Evolutionary conservation across 805 yeast species (phyloP).

Genomic region (Yarrowia hollandica): DNA sequence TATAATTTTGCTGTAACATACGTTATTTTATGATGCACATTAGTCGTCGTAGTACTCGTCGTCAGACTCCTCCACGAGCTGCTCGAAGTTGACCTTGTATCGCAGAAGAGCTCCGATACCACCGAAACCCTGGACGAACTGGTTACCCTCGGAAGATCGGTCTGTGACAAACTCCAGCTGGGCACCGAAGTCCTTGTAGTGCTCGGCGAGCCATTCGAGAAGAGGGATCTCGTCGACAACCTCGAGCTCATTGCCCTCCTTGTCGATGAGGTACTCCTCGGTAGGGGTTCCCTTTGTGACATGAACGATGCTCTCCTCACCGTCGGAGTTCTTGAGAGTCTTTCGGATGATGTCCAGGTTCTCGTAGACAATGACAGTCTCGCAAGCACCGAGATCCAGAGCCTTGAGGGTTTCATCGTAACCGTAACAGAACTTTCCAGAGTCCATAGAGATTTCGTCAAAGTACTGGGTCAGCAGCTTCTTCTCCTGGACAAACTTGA

Average conservation of each 20-base stretch:
- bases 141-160: constrained; percentile 97
- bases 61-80: constrained; percentile 81
- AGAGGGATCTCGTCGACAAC: constrained; percentile 77
- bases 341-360: constrained; percentile 84
- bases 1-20: constrained; percentile 5
- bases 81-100: constrained; percentile 96
- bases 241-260: constrained; percentile 89
- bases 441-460: constrained; percentile 96
- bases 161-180: constrained; percentile 94
- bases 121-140: constrained; percentile 97
- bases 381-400: constrained; percentile 93
- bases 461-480: constrained; percentile 87
- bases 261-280: constrained; percentile 75
- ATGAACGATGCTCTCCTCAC: constrained; percentile 68
- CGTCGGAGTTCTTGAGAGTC: constrained; percentile 80
- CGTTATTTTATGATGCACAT: constrained; percentile 2
- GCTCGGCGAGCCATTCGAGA: constrained; percentile 97
- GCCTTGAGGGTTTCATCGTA: constrained; percentile 96
- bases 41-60: constrained; percentile 67
- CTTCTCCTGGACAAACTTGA: constrained; percentile 97
- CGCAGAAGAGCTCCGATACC: constrained; percentile 97
- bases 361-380: constrained; percentile 87
- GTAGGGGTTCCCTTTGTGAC: constrained; percentile 72
- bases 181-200: constrained; percentile 92
- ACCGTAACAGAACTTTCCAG: constrained; percentile 97